Evolutionary conservation across 2,329 filamentous ascomycete species (phyloP).

Genomic region (Calonectria multiphialidica): DNA sequence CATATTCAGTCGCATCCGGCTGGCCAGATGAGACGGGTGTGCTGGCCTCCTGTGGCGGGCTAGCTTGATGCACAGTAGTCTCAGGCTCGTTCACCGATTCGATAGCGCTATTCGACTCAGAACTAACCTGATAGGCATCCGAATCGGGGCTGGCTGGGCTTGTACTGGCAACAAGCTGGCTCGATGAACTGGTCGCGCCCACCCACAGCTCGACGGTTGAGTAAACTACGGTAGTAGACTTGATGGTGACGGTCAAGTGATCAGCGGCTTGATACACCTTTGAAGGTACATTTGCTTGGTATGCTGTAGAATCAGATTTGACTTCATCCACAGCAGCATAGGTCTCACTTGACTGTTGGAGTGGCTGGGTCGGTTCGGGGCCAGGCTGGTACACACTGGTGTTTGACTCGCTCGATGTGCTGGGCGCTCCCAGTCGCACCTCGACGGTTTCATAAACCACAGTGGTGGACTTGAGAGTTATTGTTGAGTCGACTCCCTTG

Average conservation of each 20-base stretch:
- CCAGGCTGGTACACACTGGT: constrained; percentile 25
- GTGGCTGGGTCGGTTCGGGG: constrained; percentile 27
- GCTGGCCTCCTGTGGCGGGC: background rate
- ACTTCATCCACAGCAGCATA: background rate
- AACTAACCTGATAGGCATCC: background rate
- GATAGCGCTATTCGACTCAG: background rate
- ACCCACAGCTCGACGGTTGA: background rate
- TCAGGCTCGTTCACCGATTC: background rate
- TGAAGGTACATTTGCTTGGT: background rate
- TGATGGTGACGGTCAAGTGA: background rate
- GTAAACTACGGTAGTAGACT: background rate
- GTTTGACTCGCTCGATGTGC: background rate
- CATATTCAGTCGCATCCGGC: background rate
- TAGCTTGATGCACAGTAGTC: background rate
- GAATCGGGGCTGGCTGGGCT: background rate
- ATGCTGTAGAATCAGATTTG: background rate
- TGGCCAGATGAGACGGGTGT: background rate
- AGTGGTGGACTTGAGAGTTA: constrained; percentile 20
- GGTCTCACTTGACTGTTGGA: constrained; percentile 13
- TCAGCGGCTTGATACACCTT: background rate
- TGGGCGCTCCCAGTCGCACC: background rate
- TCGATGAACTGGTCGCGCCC: background rate
- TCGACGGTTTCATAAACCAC: background rate
- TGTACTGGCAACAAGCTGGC: background rate
- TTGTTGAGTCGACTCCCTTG: constrained; percentile 4